These are phyloP conservation scores for Candida koratica DNA, from an alignment of 805 yeast genomes.

Conservation along the genomic window DNA sequence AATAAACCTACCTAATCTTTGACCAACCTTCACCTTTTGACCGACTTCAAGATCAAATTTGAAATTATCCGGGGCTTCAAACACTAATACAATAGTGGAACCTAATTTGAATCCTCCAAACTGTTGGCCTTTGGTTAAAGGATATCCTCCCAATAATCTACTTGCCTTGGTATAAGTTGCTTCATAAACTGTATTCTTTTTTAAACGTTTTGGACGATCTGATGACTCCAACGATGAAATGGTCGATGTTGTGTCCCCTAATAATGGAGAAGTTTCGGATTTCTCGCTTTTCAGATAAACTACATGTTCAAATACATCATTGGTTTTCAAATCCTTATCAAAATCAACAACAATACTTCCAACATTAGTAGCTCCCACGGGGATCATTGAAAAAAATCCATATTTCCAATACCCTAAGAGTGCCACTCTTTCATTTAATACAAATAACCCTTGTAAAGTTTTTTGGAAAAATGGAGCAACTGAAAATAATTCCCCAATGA, in stretches of 20 bases:
- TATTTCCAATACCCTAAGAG: conserved; percentile 92
- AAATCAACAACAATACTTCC: conserved; percentile 91
- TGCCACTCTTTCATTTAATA: conserved; percentile 92
- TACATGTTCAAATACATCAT: conserved; percentile 59
- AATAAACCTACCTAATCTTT: conserved; percentile 56
- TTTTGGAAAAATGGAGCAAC: conserved; percentile 96
- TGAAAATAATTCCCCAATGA: conserved; percentile 90
- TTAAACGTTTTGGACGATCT: conserved; percentile 36
- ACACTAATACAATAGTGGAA: conserved; percentile 92
- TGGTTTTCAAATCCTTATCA: conserved; percentile 85
- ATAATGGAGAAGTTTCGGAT: conserved; percentile 32
- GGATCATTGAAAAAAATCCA: conserved; percentile 97
- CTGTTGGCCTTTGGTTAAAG: conserved; percentile 86
- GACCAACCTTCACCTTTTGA: conserved; percentile 82
- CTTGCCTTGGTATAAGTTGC: conserved; percentile 87
- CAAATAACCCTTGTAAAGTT: conserved; percentile 80
- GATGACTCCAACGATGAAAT: neutral
- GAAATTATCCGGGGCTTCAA: conserved; percentile 88
- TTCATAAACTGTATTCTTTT: conserved; percentile 83
- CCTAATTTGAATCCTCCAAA: conserved; percentile 97
- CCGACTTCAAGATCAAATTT: conserved; percentile 66
- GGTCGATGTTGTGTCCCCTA: conserved; percentile 11
- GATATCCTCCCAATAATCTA: conserved; percentile 74
- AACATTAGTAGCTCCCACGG: conserved; percentile 98
- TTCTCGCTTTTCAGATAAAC: conserved; percentile 22